Base-by-base conservation (phyloP, 352 stramenopile species). In the Phytopythium aichiense region DNA sequence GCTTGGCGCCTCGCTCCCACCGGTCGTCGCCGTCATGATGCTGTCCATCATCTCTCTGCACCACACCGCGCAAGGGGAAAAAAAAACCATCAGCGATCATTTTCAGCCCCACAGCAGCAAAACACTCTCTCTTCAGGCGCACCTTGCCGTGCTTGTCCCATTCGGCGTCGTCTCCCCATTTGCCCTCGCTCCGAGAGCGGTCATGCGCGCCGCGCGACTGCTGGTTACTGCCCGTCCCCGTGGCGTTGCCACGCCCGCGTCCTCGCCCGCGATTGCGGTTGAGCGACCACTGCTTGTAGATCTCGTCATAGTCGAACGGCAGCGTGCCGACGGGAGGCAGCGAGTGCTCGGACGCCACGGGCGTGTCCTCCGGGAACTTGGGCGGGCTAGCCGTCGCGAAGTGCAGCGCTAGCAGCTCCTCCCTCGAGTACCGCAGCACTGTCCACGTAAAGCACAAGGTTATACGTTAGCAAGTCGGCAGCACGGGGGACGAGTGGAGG, bases 301-400 rank as follows among this genome's bases (percentile, higher is more conserved):
- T 86, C 65, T 94, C 87, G 60, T 92, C 81, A 58, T 92, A 91
- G 71, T 95, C 85, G 61, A 95, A 95, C 3, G 87, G 87, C 37
- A 94, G 58, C 28, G 72, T 89, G 53, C 69, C 71, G 20, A 95
- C 84, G 2, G 87, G 87, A 9, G 85, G 84, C 15, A 95, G 52
- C 45, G 71, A 72, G 43, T 88, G 75, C 46, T 87, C 77, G 8
- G 81, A 90, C 20, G 75, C 81, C 15, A 95, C 82, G 30, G 74
- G 60, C 28, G 83, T 89, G 33, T 92, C 87, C 7, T 74, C 69
- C 3, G 85, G 68, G 40, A 92, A 88, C 37, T 65, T 58, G 4
- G 83, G 83, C 30, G 76, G 54, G n/a, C 73, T 66, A 0, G 72
- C 64, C 5, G 76, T 89, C 63, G 76, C 67, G 23, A 84, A 71